Conservation (phyloP, 805 yeast genomes). For the Cyberlindnera sargentensis region DNA sequence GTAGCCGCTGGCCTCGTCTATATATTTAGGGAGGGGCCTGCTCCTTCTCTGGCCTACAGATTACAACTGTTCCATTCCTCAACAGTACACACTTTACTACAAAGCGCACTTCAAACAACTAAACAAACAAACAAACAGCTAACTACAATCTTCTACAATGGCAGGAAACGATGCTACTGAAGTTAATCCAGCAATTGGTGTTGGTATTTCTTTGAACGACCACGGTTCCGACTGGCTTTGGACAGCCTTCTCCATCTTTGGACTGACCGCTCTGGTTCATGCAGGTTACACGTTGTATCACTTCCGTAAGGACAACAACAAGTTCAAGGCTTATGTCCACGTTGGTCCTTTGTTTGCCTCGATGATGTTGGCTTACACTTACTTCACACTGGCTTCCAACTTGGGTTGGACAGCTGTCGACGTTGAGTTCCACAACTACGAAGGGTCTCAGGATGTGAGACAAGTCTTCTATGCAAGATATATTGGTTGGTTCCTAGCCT, state of each 20-base stretch:
- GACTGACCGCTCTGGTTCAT: constrained; percentile 28
- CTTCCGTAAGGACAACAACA: constrained; percentile 17
- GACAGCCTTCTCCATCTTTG: constrained; percentile 50
- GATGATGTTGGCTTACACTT: constrained; percentile 38
- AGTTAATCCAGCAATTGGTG: constrained; percentile 19
- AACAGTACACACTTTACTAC: no score
- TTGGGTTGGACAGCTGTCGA: constrained; percentile 45
- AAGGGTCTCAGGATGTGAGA: constrained; percentile 31
- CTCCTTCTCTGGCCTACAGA: no score
- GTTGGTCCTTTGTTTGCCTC: constrained; percentile 36
- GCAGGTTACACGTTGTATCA: constrained; percentile 17
- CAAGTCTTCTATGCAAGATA: constrained; percentile 51
- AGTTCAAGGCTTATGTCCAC: constrained; percentile 25
- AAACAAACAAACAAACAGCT: not conserved
- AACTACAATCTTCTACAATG: constrained; percentile 6
- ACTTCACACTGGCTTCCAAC: constrained; percentile 51
- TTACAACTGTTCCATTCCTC: no score
- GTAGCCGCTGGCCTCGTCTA: no score
- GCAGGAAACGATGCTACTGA: constrained; percentile 19
- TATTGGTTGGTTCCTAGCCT: constrained; percentile 51
- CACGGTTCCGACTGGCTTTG: constrained; percentile 66
- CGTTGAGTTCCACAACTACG: constrained; percentile 43
- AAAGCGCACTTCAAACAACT: not conserved
- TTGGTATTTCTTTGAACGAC: constrained; percentile 45
- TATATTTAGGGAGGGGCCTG: no score